Conservation (phyloP, 257 asterid species). For the Solanum tarijense region DNA sequence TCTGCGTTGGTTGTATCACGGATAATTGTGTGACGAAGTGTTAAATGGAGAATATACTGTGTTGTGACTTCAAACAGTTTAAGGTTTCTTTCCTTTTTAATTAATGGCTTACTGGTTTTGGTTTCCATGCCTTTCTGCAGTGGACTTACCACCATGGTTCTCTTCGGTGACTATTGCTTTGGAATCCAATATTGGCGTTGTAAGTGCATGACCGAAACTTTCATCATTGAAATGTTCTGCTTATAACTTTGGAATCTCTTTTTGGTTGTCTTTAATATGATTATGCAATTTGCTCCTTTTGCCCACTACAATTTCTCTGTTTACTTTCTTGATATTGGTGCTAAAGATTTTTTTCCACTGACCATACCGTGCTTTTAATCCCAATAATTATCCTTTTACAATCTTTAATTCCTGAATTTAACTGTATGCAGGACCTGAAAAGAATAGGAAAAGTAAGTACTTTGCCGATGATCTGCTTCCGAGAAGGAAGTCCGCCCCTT, state of each 20-base stretch:
- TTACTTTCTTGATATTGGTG: neutral
- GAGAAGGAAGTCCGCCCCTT: constrained; percentile 94
- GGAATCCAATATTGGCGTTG: constrained; percentile 61
- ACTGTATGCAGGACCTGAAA: constrained; percentile 39
- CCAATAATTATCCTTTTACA: neutral
- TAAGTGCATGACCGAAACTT: constrained; percentile 34
- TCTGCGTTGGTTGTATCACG: neutral
- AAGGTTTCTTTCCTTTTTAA: neutral
- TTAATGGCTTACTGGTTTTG: neutral
- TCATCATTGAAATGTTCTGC: neutral
- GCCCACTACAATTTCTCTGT: neutral
- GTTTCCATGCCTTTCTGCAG: constrained; percentile 40
- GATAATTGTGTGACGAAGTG: neutral
- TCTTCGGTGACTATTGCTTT: constrained; percentile 56
- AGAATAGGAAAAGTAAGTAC: constrained; percentile 31
- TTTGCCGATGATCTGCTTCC: constrained; percentile 71
- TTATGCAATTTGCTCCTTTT: neutral
- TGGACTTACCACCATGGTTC: constrained; percentile 89
- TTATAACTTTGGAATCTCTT: neutral
- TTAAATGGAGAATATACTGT: neutral
- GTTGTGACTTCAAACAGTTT: neutral
- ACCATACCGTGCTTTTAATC: neutral
- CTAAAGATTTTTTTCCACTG: neutral
- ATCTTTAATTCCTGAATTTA: neutral
- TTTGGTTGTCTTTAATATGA: neutral